Percentiles rank a stretch among this genome's conserved stretches.
These are phyloP conservation scores for Corylus americana DNA, from an alignment of 306 rosid genomes.

Conservation along the genomic window DNA sequence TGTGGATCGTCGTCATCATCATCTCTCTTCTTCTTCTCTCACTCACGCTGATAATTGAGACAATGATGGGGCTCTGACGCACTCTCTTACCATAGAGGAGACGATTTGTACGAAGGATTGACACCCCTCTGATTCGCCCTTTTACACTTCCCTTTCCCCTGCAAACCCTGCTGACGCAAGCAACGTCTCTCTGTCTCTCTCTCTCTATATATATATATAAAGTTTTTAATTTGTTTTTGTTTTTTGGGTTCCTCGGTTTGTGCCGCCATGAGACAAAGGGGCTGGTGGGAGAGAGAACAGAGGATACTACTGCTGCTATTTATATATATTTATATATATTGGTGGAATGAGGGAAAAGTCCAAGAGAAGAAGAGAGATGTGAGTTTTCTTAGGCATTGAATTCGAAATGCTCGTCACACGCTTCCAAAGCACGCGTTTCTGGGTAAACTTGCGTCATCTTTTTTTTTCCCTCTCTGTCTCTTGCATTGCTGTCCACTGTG, in stretches of 20 bases:
- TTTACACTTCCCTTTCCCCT: not conserved
- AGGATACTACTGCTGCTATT: not conserved
- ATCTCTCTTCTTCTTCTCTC: not conserved
- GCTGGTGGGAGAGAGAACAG: not conserved
- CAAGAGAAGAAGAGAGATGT: slow-evolving; percentile 41
- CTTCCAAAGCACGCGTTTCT: slow-evolving; percentile 67
- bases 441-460: slow-evolving; percentile 49
- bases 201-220: too few species aligned
- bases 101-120: slow-evolving; percentile 51
- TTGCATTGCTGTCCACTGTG: slow-evolving; percentile 16
- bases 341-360: slow-evolving; percentile 35
- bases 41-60: slow-evolving; percentile 66
- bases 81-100: slow-evolving; percentile 18
- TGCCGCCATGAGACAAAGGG: slow-evolving; percentile 45
- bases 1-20: too few species aligned
- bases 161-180: slow-evolving; percentile 7
- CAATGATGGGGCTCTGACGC: slow-evolving; percentile 71
- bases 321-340: too few species aligned
- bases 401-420: slow-evolving; percentile 54
- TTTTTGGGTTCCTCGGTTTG: too few species aligned
- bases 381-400: slow-evolving; percentile 23
- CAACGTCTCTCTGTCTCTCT: not conserved
- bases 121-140: slow-evolving; percentile 36
- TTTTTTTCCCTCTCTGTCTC: not conserved
- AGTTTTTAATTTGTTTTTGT: too few species aligned